phyloP scores from a whole-genome alignment of 768 basidiomycete species.

The Phaeolepiota aurea region DNA sequence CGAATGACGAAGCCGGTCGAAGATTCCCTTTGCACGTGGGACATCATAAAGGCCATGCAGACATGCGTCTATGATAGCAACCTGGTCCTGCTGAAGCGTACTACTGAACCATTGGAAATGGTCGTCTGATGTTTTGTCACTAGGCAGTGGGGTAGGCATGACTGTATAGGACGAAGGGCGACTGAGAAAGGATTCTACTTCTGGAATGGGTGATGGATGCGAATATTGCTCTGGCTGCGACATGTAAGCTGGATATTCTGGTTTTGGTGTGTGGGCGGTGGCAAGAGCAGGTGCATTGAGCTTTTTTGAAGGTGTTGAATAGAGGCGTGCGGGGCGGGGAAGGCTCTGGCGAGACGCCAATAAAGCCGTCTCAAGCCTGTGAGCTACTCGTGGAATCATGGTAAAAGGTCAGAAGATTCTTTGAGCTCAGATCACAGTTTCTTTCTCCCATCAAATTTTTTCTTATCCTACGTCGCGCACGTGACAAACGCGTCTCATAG shows the following conservation, averaged over 20 bases:
- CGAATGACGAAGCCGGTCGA: slow-evolving; percentile 46
- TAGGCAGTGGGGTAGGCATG: slow-evolving; percentile 60
- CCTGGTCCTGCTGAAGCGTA: slow-evolving; percentile 55
- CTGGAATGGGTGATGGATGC: slow-evolving; percentile 12
- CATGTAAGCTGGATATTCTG: slow-evolving; percentile 32
- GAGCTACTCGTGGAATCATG: slow-evolving; percentile 33
- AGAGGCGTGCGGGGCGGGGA: slow-evolving; percentile 62
- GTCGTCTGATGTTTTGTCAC: slow-evolving; percentile 25
- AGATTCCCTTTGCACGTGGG: slow-evolving; percentile 65
- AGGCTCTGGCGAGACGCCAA: slow-evolving; percentile 61
- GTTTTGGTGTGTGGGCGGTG: slow-evolving; percentile 25
- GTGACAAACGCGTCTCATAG: neutral
- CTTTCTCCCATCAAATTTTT: neutral
- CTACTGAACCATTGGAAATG: slow-evolving; percentile 55
- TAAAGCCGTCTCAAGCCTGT: slow-evolving; percentile 33
- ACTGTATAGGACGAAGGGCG: slow-evolving; percentile 43
- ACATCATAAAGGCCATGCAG: slow-evolving; percentile 70
- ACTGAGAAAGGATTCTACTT: slow-evolving; percentile 45
- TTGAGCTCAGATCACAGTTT: neutral
- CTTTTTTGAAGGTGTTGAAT: slow-evolving; percentile 56
- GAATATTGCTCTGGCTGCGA: slow-evolving; percentile 6
- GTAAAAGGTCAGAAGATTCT: neutral
- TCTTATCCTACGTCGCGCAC: neutral
- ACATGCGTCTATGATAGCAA: slow-evolving; percentile 81
- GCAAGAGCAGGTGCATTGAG: slow-evolving; percentile 46